Percentiles rank a stretch among this genome's conserved stretches.
These are phyloP conservation scores for Toxicodendron radicans DNA, from an alignment of 345 rosid species.

Conservation along the genomic window DNA sequence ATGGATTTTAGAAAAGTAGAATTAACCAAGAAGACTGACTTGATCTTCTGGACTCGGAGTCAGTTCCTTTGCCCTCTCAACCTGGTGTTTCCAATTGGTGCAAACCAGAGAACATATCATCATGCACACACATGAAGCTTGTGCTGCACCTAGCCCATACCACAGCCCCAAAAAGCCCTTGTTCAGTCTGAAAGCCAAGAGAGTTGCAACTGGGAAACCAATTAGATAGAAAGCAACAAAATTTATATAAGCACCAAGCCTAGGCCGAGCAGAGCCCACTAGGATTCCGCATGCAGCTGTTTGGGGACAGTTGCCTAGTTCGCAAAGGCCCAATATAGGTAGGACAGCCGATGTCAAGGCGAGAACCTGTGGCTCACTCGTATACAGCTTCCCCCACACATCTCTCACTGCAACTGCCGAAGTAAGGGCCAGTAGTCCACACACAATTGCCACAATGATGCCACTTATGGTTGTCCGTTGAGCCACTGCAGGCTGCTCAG, in stretches of 20 bases:
- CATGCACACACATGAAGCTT: slow-evolving; percentile 31
- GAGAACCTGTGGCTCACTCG: slow-evolving; percentile 28
- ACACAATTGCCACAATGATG: slow-evolving; percentile 21
- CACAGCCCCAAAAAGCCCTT: slow-evolving; percentile 26
- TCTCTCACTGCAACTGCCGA: slow-evolving; percentile 26
- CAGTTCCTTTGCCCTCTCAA: slow-evolving; percentile 31
- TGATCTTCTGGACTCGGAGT: slow-evolving; percentile 16
- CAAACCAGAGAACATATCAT: slow-evolving; percentile 29
- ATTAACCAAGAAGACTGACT: slow-evolving; percentile 25
- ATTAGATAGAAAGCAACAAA: slow-evolving; percentile 32
- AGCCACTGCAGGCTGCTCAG: slow-evolving; percentile 28
- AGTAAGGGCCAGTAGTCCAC: slow-evolving; percentile 25
- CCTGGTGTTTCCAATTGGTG: slow-evolving; percentile 37
- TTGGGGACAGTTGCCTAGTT: slow-evolving; percentile 37
- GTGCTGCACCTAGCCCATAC: slow-evolving; percentile 38
- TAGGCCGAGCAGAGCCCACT: slow-evolving; percentile 30
- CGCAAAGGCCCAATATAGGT: slow-evolving; percentile 40
- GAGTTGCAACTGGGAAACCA: slow-evolving; percentile 32
- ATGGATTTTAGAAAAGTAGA: not conserved
- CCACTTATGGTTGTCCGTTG: slow-evolving; percentile 23
- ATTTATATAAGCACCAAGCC: slow-evolving; percentile 28
- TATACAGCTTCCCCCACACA: slow-evolving; percentile 33
- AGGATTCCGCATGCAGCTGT: slow-evolving; percentile 39
- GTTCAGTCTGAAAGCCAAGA: slow-evolving; percentile 17
- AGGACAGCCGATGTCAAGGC: slow-evolving; percentile 28